Percentiles rank a stretch among this genome's conserved stretches.
These are phyloP conservation scores for Triticum urartu DNA, from an alignment of 176 grass and related monocot species.

Conservation along the genomic window DNA sequence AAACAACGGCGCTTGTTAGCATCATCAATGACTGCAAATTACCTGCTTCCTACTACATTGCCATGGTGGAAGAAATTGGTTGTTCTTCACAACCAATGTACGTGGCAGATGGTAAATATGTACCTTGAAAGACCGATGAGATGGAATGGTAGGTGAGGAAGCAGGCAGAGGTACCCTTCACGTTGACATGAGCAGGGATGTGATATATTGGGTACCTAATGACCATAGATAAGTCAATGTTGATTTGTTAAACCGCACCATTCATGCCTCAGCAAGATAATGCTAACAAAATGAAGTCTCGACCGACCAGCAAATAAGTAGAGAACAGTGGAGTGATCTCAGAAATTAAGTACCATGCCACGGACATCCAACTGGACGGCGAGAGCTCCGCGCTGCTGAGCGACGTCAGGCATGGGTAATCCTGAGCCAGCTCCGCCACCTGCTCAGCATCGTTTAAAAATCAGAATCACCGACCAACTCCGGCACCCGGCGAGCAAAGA, in stretches of 20 bases:
- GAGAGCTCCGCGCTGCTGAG: conserved; percentile 68
- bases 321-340: not conserved
- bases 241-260: not conserved
- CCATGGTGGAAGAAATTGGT: not conserved
- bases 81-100: not conserved
- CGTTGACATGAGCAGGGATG: conserved; percentile 55
- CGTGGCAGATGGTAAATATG: not conserved
- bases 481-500: no score
- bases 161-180: conserved; percentile 52
- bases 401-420: conserved; percentile 45
- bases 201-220: conserved; percentile 76
- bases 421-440: conserved; percentile 51
- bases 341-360: conserved; percentile 53
- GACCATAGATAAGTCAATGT: conserved; percentile 3
- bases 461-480: no score
- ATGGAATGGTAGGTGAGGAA: conserved; percentile 87
- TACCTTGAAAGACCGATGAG: conserved; percentile 81
- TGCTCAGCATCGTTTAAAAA: no score
- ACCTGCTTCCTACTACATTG: not conserved
- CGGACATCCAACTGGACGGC: conserved; percentile 78
- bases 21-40: not conserved
- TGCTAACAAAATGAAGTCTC: not conserved
- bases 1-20: not conserved
- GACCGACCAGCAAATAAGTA: no score
- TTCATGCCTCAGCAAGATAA: not conserved